These are phyloP conservation scores for Ceratobasidium sp. DNA, from an alignment of 1,284 basidiomycete species.

Conservation along the genomic window DNA sequence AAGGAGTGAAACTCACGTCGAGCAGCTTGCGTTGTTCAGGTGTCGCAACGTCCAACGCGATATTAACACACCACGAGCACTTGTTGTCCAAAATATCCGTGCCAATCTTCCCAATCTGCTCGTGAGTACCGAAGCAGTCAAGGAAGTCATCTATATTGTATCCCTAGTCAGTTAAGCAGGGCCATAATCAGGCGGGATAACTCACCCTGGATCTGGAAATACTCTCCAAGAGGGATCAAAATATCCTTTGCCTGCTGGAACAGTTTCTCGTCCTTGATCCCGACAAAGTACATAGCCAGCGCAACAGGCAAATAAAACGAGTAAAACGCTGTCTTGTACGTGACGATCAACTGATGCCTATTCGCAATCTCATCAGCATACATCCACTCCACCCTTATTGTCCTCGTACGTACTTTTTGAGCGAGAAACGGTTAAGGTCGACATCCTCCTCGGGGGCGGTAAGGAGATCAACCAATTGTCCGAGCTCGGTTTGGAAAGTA, in stretches of 20 bases:
- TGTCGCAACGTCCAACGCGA: slow-evolving; percentile 72
- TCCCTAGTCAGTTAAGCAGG: not conserved
- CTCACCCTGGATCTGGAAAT: slow-evolving; percentile 89
- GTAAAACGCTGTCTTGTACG: slow-evolving; percentile 98
- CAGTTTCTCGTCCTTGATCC: slow-evolving; percentile 74
- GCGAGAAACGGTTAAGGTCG: slow-evolving; percentile 88
- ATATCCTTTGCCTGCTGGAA: slow-evolving; percentile 87
- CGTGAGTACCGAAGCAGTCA: slow-evolving; percentile 90
- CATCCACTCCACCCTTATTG: slow-evolving; percentile 46
- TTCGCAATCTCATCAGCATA: slow-evolving; percentile 1
- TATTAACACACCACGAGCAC: slow-evolving; percentile 97
- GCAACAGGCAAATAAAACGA: slow-evolving; percentile 99
- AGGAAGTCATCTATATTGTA: slow-evolving; percentile 83
- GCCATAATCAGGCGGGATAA: not conserved
- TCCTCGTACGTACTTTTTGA: slow-evolving; percentile 65
- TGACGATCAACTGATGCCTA: slow-evolving; percentile 92
- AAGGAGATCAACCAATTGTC: slow-evolving; percentile 94
- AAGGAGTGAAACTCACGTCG: slow-evolving; percentile 55
- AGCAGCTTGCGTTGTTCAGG: slow-evolving; percentile 66
- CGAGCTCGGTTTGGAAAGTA: slow-evolving; percentile 95
- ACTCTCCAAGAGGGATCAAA: slow-evolving; percentile 93
- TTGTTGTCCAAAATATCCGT: slow-evolving; percentile 99
- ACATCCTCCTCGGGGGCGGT: slow-evolving; percentile 92
- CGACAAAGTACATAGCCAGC: slow-evolving; percentile 83
- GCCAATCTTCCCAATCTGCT: slow-evolving; percentile 95